A percentile compares a stretch with the other conserved stretches of the same genome.
phyloP scores from a whole-genome alignment of 148 eudicot genomes.

The Gaultheria prostrata region DNA sequence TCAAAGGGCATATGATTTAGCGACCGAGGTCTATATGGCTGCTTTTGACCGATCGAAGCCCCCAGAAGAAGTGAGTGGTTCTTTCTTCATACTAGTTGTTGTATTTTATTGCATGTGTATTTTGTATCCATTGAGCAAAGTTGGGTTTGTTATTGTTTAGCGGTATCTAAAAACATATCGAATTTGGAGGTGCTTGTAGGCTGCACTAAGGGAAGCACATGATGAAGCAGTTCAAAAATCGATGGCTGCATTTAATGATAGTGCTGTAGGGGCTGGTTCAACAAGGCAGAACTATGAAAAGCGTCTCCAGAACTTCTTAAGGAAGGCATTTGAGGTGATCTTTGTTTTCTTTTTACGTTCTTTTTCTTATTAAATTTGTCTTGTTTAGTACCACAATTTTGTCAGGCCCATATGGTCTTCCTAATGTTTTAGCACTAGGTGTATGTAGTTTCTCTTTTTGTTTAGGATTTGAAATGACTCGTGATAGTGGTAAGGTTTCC shows the following conservation, averaged over 20 bases:
- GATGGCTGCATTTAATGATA: conserved; percentile 56
- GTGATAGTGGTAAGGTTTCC: background rate
- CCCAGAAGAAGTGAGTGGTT: conserved; percentile 83
- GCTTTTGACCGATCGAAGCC: conserved; percentile 85
- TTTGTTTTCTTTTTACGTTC: background rate
- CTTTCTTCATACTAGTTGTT: conserved; percentile 1
- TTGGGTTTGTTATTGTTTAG: too few relatives aligned
- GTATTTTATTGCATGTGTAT: conserved; percentile 1
- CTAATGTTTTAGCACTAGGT: background rate
- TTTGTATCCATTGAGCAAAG: too few relatives aligned
- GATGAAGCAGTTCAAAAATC: conserved; percentile 76
- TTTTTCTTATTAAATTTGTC: background rate
- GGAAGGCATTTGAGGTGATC: conserved; percentile 85
- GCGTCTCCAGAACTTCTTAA: conserved; percentile 65
- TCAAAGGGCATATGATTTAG: conserved; percentile 80
- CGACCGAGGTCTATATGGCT: conserved; percentile 79
- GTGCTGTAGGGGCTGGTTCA: conserved; percentile 86
- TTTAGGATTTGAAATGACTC: background rate
- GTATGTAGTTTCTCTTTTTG: background rate
- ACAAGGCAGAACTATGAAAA: conserved; percentile 84
- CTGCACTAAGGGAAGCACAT: conserved; percentile 81
- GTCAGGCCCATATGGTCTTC: background rate
- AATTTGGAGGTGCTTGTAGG: conserved; percentile 42
- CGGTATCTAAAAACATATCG: too few relatives aligned
- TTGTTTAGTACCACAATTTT: background rate